Evolutionary conservation across 305 asterid genomes (phyloP).

Genomic region (Solanum hybrid): DNA sequence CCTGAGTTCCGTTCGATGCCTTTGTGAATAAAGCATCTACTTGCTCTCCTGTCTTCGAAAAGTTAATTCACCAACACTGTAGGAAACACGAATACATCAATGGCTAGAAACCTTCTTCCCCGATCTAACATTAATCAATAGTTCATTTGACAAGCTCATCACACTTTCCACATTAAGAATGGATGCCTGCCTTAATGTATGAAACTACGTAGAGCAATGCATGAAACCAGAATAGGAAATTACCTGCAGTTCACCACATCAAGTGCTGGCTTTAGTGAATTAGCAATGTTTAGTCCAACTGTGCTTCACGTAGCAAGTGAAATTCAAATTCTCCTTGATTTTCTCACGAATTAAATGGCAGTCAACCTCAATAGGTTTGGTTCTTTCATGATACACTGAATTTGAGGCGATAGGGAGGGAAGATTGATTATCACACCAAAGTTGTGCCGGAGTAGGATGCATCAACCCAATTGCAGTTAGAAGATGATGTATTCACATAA

Average conservation of each 20-base stretch:
- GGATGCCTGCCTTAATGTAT: not conserved
- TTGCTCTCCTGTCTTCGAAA: not conserved
- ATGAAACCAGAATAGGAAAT: not conserved
- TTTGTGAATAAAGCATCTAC: not conserved
- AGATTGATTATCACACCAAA: not conserved
- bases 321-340: not conserved
- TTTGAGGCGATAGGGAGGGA: not conserved
- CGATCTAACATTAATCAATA: not conserved
- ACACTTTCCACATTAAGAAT: not conserved
- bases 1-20: not conserved
- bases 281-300: not conserved
- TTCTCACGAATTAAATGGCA: accelerated
- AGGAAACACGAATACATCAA: not conserved
- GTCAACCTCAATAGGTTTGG: not conserved
- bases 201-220: not conserved
- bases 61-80: not conserved
- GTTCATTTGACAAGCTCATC: not conserved
- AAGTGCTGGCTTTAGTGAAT: not conserved
- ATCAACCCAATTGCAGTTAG: not conserved
- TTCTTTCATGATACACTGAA: not conserved
- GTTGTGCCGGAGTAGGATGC: not conserved
- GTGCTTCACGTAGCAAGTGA: not conserved
- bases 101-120: not conserved
- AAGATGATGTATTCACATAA: not conserved
- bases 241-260: not conserved